Evolutionary conservation across 768 basidiomycete species (phyloP), one percentile per base, ranked within the genome.

Genomic region (Leccinum incarnatum): DNA sequence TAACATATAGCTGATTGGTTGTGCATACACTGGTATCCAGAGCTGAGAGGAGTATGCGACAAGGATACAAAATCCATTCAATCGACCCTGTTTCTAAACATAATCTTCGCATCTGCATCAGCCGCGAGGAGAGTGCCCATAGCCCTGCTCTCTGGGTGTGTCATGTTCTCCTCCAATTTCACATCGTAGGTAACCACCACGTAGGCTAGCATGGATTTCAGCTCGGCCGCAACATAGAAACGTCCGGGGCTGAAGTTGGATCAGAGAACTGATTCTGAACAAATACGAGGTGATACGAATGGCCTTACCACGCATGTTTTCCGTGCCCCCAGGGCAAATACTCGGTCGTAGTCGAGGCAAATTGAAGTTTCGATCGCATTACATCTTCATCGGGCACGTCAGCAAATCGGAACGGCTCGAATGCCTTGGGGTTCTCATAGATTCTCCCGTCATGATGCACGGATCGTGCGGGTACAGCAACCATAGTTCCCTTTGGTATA

Each of bases 251-350:
- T 67, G 21, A 14, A 17, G 10, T 8, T 37, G 9, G 5, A 3
- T 30, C 25, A 30, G 3, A 32, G 5, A 19, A 14, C 30, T 14
- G 19, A n/a, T 15, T 19, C 3, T 0, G 9, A 7, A 6, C 40
- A 27, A 23, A 15, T 3, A n/a, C 2, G 21, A 32, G n/a, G 1
- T 17, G 17, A 37, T 36, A 36, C 36, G 12, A 19, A 25, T 23
- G 19, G 1, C 3, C 49, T 14, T 45, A 65, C 63, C 64, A 65
- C 1, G 62, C 56, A 4, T 56, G 45, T 53, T 27, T 63, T 25
- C 70, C 68, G 2, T 64, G 63, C 19, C 79, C 79, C 65, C 80
- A 81, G 1, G 71, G 55, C 15, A 78, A 51, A 58, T 69, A 78
- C 10, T 61, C 67, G 49, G 40, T 69, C 30, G 67, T 63, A 0